Conservation (phyloP, 768 basidiomycete genomes). For the Boletus subparvulus region DNA sequence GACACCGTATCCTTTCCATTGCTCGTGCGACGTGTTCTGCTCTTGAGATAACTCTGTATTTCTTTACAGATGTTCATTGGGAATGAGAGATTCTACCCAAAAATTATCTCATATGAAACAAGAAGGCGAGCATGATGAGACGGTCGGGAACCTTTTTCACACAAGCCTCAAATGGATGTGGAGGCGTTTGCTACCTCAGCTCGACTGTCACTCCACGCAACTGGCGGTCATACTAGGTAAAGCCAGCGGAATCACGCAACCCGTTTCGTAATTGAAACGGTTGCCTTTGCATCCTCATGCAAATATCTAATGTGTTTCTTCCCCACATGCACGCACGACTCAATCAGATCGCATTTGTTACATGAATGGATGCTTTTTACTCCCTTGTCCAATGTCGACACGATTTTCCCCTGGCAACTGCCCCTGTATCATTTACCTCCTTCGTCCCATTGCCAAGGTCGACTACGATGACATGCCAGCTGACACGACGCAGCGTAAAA, state of each 20-base stretch:
- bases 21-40: too few relatives aligned
- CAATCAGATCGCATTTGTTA: conserved; percentile 19
- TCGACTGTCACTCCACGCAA: conserved; percentile 32
- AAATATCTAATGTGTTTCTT: conserved; percentile 9
- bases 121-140: conserved; percentile 31
- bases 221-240: conserved; percentile 41
- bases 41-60: too few relatives aligned
- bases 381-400: conserved; percentile 4
- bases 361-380: conserved; percentile 5
- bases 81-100: too few relatives aligned
- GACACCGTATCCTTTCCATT: too few relatives aligned
- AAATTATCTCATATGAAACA: conserved; percentile 1
- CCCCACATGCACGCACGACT: conserved; percentile 26
- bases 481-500: too few relatives aligned
- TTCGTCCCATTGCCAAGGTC: background rate
- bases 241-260: conserved; percentile 52
- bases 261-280: conserved; percentile 48
- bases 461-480: too few relatives aligned
- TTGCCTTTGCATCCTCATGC: conserved; percentile 3
- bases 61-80: too few relatives aligned
- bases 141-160: conserved; percentile 21
- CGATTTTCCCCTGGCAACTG: conserved; percentile 14
- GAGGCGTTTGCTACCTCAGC: conserved; percentile 57
- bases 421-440: conserved; percentile 16
- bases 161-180: conserved; percentile 50